Conservation (phyloP, 2,329 filamentous ascomycete genomes). For the Hypoxylon sp. region DNA sequence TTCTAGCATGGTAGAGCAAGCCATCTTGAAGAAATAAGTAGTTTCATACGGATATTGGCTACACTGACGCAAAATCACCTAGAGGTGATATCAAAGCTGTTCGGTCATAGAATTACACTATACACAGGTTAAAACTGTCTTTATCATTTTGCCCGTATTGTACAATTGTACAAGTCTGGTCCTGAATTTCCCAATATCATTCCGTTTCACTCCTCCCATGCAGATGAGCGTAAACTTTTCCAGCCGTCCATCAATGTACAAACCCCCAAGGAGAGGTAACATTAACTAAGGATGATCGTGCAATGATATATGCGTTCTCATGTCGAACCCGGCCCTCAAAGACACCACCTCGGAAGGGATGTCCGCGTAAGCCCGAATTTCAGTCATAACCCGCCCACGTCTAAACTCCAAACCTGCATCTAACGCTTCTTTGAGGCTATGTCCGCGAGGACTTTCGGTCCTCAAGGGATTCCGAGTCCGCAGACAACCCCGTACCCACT, state of each 20-base stretch:
- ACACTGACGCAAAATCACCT: background rate
- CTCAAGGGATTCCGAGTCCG: constrained; percentile 17
- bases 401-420: constrained; percentile 42
- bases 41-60: background rate
- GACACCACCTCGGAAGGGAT: constrained; percentile 30
- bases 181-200: constrained; percentile 45
- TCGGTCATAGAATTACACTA: constrained; percentile 50
- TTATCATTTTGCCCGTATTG: constrained; percentile 47
- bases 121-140: constrained; percentile 47
- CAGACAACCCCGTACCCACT: constrained; percentile 9
- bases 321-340: constrained; percentile 40
- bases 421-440: constrained; percentile 35
- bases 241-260: constrained; percentile 54
- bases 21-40: background rate
- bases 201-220: constrained; percentile 53
- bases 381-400: constrained; percentile 40
- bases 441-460: constrained; percentile 17
- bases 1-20: background rate
- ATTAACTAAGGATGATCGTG: constrained; percentile 46
- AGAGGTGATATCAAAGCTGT: constrained; percentile 2
- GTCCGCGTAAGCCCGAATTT: constrained; percentile 26
- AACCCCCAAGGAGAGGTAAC: constrained; percentile 39
- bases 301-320: constrained; percentile 47
- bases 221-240: constrained; percentile 51
- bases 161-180: constrained; percentile 51